phyloP scores from a whole-genome alignment of 306 rosid genomes.

The Hippophae gyantsensis region DNA sequence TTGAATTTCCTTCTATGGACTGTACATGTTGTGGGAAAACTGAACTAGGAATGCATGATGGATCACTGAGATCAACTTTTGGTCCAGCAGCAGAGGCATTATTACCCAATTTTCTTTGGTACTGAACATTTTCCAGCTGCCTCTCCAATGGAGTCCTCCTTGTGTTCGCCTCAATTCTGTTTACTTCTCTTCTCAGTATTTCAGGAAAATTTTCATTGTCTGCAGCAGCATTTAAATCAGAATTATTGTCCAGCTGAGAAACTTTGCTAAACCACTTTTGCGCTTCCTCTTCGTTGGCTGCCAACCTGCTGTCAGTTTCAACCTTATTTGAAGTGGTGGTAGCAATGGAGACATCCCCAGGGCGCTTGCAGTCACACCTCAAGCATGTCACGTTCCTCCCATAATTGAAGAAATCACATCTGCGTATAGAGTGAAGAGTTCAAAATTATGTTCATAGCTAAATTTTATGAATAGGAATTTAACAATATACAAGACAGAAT shows the following conservation, averaged over 20 bases:
- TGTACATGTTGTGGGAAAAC: conserved; percentile 23
- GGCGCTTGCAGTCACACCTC: conserved; percentile 90
- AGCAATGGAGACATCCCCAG: conserved; percentile 43
- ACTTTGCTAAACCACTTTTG: conserved; percentile 84
- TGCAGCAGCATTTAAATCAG: conserved; percentile 46
- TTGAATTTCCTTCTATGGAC: conserved; percentile 26
- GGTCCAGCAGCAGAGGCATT: conserved; percentile 26
- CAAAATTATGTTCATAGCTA: conserved; percentile 14
- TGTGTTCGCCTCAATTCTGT: conserved; percentile 88
- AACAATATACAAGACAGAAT: background rate
- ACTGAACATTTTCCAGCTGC: conserved; percentile 55
- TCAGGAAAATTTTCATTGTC: conserved; percentile 86
- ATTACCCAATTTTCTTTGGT: conserved; percentile 42
- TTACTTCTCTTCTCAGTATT: conserved; percentile 85
- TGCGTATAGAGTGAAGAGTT: conserved; percentile 20
- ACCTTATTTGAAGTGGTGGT: conserved; percentile 20
- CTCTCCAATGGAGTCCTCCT: conserved; percentile 78
- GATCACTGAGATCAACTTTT: conserved; percentile 13
- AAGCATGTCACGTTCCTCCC: conserved; percentile 68
- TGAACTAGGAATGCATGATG: conserved; percentile 18
- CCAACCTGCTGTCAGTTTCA: conserved; percentile 45
- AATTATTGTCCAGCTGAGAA: conserved; percentile 60
- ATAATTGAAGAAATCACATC: conserved; percentile 80
- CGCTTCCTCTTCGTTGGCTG: conserved; percentile 89
- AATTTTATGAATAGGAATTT: conserved; percentile 2